A percentile compares a stretch with the other conserved stretches of the same genome.
These are phyloP conservation scores for Acacia crassicarpa DNA, from an alignment of 306 rosid genomes.

Conservation along the genomic window DNA sequence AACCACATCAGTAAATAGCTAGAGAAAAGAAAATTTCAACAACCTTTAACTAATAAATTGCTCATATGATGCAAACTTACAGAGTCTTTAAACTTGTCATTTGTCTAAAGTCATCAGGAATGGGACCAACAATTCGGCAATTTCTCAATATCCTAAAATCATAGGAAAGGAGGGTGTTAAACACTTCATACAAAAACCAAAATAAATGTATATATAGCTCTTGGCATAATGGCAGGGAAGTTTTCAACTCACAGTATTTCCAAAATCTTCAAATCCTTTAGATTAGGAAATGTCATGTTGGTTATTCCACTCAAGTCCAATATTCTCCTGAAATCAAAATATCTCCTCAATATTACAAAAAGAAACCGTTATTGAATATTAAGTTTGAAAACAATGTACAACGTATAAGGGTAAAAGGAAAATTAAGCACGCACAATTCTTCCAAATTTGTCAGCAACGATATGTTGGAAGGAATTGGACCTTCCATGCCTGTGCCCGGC, in stretches of 20 bases:
- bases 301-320: slow-evolving; percentile 63
- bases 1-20: background rate
- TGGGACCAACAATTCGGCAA: slow-evolving; percentile 52
- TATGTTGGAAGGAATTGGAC: slow-evolving; percentile 59
- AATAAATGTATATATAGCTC: background rate
- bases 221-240: slow-evolving; percentile 4
- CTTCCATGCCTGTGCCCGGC: slow-evolving; percentile 81
- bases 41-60: background rate
- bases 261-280: slow-evolving; percentile 43
- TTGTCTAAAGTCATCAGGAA: slow-evolving; percentile 39
- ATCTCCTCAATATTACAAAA: slow-evolving; percentile 12
- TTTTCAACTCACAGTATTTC: slow-evolving; percentile 49
- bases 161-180: slow-evolving; percentile 15
- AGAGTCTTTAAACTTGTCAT: slow-evolving; percentile 20
- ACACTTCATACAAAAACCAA: slow-evolving; percentile 6
- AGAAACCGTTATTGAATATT: background rate
- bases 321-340: slow-evolving; percentile 61
- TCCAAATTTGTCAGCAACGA: slow-evolving; percentile 44
- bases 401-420: background rate
- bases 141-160: slow-evolving; percentile 61
- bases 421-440: slow-evolving; percentile 46
- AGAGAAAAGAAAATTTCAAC: background rate
- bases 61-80: slow-evolving; percentile 44
- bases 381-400: background rate
- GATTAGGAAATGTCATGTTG: slow-evolving; percentile 50